Evolutionary conservation across 106 monocot genomes (phyloP).

Genomic region (Gastrodia elata): DNA sequence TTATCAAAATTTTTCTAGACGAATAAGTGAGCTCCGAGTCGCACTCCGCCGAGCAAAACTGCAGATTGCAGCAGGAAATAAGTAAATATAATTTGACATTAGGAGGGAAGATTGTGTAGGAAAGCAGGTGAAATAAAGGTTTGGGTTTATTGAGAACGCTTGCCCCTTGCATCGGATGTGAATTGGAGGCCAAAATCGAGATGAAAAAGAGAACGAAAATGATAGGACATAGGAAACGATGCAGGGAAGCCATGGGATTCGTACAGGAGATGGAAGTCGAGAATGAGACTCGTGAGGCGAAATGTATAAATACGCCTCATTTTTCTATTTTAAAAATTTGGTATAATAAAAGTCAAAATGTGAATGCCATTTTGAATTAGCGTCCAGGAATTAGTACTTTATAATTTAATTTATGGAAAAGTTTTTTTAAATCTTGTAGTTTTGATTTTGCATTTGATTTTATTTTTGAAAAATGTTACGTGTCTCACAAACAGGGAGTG

Average conservation of each 20-base stretch:
- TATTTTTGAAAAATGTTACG: too few relatives aligned
- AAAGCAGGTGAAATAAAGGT: not conserved
- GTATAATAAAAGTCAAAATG: too few relatives aligned
- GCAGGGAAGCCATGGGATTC: not conserved
- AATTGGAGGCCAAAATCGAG: not conserved
- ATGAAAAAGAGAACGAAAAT: not conserved
- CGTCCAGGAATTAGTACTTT: too few relatives aligned
- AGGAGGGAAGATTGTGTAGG: not conserved
- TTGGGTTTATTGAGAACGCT: not conserved
- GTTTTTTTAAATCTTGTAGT: too few relatives aligned
- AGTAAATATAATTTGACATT: not conserved
- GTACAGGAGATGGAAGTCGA: not conserved
- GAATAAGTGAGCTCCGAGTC: conserved; percentile 10
- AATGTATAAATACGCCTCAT: too few relatives aligned
- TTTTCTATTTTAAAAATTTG: too few relatives aligned
- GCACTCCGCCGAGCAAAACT: conserved; percentile 37
- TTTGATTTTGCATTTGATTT: too few relatives aligned
- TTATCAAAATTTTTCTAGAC: conserved; percentile 63
- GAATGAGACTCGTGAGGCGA: not conserved
- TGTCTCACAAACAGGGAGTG: too few relatives aligned
- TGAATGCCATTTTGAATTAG: too few relatives aligned
- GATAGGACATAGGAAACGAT: not conserved
- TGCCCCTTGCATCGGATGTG: conserved; percentile 6
- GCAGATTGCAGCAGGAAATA: not conserved
- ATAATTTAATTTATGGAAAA: too few relatives aligned